Evolutionary conservation across 148 eudicot genomes (phyloP), one percentile per base, ranked within the genome.

Genomic region (Hydrangea macrophylla): DNA sequence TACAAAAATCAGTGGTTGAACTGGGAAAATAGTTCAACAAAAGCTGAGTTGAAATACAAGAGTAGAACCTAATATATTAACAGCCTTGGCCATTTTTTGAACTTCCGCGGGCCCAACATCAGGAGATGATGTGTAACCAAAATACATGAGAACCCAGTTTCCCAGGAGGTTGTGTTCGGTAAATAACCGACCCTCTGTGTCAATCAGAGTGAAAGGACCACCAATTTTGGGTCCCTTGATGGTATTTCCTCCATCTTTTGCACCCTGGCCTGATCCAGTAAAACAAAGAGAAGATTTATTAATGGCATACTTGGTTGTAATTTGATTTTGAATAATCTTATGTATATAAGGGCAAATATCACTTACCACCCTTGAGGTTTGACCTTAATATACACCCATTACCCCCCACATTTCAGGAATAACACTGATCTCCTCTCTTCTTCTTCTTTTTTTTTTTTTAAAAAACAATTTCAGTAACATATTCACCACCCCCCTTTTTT

Each of bases 101-200:
- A 94, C 74, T 78, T 94, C 96, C 17, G 84, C 78, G 12, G 97
- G 97, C 75, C 97, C 98, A 50, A 87, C 75, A 70, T 90, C 98
- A 33, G 97, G 98, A 67, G 98, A 94, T 61, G 96, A 94, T 67
- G 98, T 94, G 76, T 94, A 94, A 68, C 98, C 97, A 71, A 90
- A 94, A 77, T 94, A 90, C 51, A 91, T 73, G 40, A 90, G 96
- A 76, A 89, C 80, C 96, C 97, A 94, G 55, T 82, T 84, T 62
- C 96, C 97, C 7, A 69, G 62, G 74, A 90, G 83, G 76, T 78
- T 78, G 60, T 70, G 73, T 77, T 94, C 88, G 26, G 92, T 88
- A 61, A 94, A 83, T 20, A 77, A 39, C 57, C 69, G 76, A 25
- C 72, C 75, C 70, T 90, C 88, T 27, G 96, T 77, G 75, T 86